phyloP scores from a whole-genome alignment of 1,284 basidiomycete genomes.

The Coniferiporia sulphurascens region DNA sequence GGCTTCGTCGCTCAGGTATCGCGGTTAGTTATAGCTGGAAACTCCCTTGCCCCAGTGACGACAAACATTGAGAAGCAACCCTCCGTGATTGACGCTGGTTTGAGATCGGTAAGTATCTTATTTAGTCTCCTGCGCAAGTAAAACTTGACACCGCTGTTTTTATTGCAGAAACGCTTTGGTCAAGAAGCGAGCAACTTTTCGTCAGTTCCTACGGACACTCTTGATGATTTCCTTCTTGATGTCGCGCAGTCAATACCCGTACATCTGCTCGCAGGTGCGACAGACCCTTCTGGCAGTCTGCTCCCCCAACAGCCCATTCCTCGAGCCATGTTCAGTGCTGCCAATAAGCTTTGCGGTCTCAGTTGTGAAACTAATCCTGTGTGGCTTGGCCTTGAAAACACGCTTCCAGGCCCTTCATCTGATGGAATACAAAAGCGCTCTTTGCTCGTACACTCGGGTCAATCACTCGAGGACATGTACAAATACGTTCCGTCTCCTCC shows the following conservation, averaged over 20 bases:
- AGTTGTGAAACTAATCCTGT: slow-evolving; percentile 86
- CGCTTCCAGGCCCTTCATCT: slow-evolving; percentile 18
- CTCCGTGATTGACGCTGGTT: slow-evolving; percentile 3
- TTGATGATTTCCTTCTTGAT: slow-evolving; percentile 73
- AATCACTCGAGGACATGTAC: slow-evolving; percentile 92
- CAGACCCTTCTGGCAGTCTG: slow-evolving; percentile 84
- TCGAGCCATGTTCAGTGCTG: slow-evolving; percentile 82
- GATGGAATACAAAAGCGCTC: slow-evolving; percentile 36
- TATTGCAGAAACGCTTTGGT: slow-evolving; percentile 50
- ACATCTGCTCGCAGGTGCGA: slow-evolving; percentile 80
- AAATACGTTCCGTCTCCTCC: slow-evolving; percentile 79
- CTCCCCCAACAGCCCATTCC: slow-evolving; percentile 95
- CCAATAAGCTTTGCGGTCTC: slow-evolving; percentile 61
- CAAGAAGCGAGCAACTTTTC: slow-evolving; percentile 62
- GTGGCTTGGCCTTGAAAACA: slow-evolving; percentile 59
- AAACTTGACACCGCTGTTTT: not conserved
- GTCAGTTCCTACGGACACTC: slow-evolving; percentile 65
- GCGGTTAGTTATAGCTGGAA: slow-evolving; percentile 81
- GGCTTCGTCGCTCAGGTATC: slow-evolving; percentile 67
- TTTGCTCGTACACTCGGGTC: slow-evolving; percentile 83
- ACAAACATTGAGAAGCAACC: slow-evolving; percentile 1
- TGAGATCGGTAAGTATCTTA: slow-evolving; percentile 4
- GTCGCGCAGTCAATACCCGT: slow-evolving; percentile 69
- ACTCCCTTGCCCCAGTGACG: slow-evolving; percentile 65
- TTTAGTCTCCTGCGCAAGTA: not conserved